phyloP scores from a whole-genome alignment of 495 filamentous ascomycete species.

The Ramalina peruviana region DNA sequence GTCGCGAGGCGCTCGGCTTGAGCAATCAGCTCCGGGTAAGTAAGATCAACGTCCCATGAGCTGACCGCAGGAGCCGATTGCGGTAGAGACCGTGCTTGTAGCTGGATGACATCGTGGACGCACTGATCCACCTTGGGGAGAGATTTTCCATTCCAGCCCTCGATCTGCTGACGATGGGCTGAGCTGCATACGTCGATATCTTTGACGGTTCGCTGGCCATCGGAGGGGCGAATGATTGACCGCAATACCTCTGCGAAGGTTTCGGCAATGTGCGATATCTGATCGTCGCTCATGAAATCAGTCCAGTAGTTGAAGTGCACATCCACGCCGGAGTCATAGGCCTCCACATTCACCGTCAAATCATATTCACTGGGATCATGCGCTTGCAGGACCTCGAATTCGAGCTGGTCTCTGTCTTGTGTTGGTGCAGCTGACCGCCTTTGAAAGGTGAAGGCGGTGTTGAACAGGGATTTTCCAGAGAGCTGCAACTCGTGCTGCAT shows the following conservation, averaged over 20 bases:
- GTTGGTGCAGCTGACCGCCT: background rate
- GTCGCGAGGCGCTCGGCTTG: slow-evolving; percentile 11
- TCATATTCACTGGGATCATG: slow-evolving; percentile 32
- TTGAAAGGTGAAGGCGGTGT: slow-evolving; percentile 34
- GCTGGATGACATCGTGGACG: slow-evolving; percentile 26
- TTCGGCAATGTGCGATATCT: slow-evolving; percentile 27
- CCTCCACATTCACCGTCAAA: slow-evolving; percentile 43
- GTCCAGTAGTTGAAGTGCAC: slow-evolving; percentile 29
- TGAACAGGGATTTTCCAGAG: slow-evolving; percentile 32
- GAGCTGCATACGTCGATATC: slow-evolving; percentile 23
- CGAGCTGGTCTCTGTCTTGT: background rate
- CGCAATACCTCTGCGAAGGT: slow-evolving; percentile 24
- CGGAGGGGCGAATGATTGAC: slow-evolving; percentile 13
- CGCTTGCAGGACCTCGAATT: slow-evolving; percentile 8
- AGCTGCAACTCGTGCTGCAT: slow-evolving; percentile 29
- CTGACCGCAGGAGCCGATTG: slow-evolving; percentile 7
- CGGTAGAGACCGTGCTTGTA: slow-evolving; percentile 7
- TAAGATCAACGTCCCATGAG: slow-evolving; percentile 14
- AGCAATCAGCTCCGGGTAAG: slow-evolving; percentile 16
- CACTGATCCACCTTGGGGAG: slow-evolving; percentile 22
- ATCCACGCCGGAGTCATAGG: slow-evolving; percentile 23
- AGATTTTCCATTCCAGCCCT: slow-evolving; percentile 24
- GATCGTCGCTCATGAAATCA: slow-evolving; percentile 22
- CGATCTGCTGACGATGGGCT: slow-evolving; percentile 19
- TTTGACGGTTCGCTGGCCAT: slow-evolving; percentile 15